Conservation (phyloP, 371 early-diverging fungal genomes). For the Mucor indicus region DNA sequence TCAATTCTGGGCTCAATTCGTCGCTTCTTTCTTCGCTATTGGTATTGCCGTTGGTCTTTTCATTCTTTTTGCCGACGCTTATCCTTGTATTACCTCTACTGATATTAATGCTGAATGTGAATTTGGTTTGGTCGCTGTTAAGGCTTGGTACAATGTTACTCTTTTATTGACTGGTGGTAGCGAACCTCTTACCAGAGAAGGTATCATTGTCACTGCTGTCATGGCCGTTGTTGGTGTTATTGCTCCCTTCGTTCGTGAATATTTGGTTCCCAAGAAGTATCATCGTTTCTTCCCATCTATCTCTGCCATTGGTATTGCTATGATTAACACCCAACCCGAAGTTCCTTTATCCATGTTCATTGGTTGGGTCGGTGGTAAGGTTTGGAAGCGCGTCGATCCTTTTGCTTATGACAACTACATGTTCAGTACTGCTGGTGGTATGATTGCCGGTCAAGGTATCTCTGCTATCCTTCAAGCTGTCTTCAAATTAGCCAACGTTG, state of each 20-base stretch:
- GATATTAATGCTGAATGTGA: constrained; percentile 33
- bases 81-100: constrained; percentile 50
- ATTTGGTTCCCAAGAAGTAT: constrained; percentile 50
- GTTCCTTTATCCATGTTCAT: constrained; percentile 59
- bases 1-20: constrained; percentile 60
- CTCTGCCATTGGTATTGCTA: constrained; percentile 68
- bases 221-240: constrained; percentile 46
- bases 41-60: constrained; percentile 56
- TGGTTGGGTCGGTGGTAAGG: constrained; percentile 49
- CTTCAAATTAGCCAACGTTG: constrained; percentile 39
- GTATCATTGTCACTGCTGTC: constrained; percentile 49
- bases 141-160: constrained; percentile 63
- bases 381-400: constrained; percentile 52
- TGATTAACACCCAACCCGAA: constrained; percentile 61
- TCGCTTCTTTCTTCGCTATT: constrained; percentile 61
- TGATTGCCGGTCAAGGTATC: constrained; percentile 77
- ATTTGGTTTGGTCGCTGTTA: constrained; percentile 58
- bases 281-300: constrained; percentile 58
- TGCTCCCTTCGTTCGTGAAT: constrained; percentile 49
- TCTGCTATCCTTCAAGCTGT: constrained; percentile 65
- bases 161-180: constrained; percentile 49
- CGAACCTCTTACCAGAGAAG: constrained; percentile 40
- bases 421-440: constrained; percentile 63
- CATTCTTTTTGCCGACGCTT: constrained; percentile 59
- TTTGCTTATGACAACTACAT: constrained; percentile 46